These are phyloP conservation scores for Cicer yamashitae DNA, from an alignment of 306 rosid species.

Conservation along the genomic window DNA sequence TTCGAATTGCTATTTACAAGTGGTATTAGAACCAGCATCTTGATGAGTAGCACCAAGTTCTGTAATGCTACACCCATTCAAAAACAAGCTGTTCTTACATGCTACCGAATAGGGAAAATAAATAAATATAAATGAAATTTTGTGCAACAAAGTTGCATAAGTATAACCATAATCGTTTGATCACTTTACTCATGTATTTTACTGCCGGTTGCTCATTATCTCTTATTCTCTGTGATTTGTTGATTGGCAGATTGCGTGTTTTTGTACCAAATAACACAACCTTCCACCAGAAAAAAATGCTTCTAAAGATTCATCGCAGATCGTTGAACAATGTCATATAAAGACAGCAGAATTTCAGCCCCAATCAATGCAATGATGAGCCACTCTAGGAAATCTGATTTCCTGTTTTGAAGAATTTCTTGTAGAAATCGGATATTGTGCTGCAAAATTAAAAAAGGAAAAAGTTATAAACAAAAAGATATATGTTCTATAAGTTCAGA, in stretches of 20 bases:
- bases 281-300: slow-evolving; percentile 12
- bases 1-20: slow-evolving; percentile 42
- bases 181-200: neutral
- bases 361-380: slow-evolving; percentile 93
- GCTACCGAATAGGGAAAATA: slow-evolving; percentile 8
- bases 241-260: neutral
- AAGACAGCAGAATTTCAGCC: slow-evolving; percentile 87
- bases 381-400: slow-evolving; percentile 96
- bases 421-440: slow-evolving; percentile 97
- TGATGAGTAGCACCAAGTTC: slow-evolving; percentile 6
- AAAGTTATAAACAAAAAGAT: neutral
- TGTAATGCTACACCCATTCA: slow-evolving; percentile 8
- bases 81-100: slow-evolving; percentile 1
- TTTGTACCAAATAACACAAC: neutral
- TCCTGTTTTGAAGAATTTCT: slow-evolving; percentile 95
- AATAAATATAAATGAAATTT: slow-evolving; percentile 8
- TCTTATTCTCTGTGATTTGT: neutral
- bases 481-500: neutral
- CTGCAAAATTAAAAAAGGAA: slow-evolving; percentile 50
- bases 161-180: neutral
- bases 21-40: slow-evolving; percentile 17
- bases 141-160: neutral
- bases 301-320: slow-evolving; percentile 67
- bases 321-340: slow-evolving; percentile 82
- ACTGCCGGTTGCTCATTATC: neutral